A percentile compares a stretch with the other conserved stretches of the same genome.
Evolutionary conservation across 176 grass and related monocot species (phyloP).

Genomic region (Otatea glauca): DNA sequence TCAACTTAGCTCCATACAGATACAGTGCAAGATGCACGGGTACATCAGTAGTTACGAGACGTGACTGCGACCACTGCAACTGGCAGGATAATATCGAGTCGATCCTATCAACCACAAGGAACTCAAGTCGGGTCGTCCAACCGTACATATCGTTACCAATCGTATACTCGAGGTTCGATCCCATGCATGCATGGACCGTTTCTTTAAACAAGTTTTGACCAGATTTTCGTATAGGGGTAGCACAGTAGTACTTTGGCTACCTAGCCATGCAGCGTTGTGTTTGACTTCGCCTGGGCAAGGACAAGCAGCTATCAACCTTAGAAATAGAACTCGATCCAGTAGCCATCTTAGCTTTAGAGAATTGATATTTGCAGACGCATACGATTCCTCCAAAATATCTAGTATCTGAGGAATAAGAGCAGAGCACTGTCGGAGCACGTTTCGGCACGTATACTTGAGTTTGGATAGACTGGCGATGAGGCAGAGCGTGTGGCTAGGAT

Average conservation of each 20-base stretch:
- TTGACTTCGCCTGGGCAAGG: constrained; percentile 8
- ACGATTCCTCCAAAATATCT: neutral
- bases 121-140: neutral
- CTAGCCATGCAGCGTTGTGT: neutral
- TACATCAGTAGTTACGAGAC: neutral
- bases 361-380: neutral
- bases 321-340: neutral
- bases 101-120: neutral
- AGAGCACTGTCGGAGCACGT: neutral
- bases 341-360: neutral
- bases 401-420: neutral
- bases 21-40: neutral
- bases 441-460: neutral
- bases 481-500: constrained; percentile 7
- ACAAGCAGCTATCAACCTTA: neutral
- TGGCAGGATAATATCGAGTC: neutral
- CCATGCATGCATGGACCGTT: constrained; percentile 19
- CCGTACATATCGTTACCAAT: too few species aligned
- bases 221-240: neutral
- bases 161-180: neutral
- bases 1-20: neutral
- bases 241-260: neutral
- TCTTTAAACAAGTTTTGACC: constrained; percentile 31
- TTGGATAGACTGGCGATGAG: neutral
- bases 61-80: constrained; percentile 8